Base-by-base conservation (phyloP, 768 basidiomycete genomes). In the Macrolepiota dolichaula region DNA sequence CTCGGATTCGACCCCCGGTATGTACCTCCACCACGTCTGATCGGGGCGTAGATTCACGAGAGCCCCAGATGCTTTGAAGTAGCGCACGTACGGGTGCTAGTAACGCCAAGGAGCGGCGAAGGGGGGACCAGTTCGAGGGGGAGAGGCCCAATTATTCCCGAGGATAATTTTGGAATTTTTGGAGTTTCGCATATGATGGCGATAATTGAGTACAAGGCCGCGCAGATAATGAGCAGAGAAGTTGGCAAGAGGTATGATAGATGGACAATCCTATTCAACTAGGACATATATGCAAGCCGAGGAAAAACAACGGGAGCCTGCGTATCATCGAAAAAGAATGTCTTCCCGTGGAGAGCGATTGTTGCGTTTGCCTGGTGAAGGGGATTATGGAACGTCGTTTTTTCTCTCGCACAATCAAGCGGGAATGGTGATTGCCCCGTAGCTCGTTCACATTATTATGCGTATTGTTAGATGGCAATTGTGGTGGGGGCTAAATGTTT, bases 111-210 rank as follows among this genome's bases (percentile, higher is more conserved):
- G 38, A 49, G 37, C 24, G 47, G 47, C 10, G 46, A 37, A 19
- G 60, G 42, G 2, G 35, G 55, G 17, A 44, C 57, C 22, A 72
- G 74, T 3, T 70, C 76, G 1, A 74, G 75, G 44, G 73, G 73
- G 52, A 84, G 78, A 63, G 81, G 74, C 49, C 77, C 80, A 36
- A 70, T 83, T 46, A 72, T 89, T 51, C 84, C 84, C n/a, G 82
- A 80, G 63, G 87, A 96, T 68, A 93, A 96, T 71, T 96, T 96
- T 73, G 95, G 95, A 1, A 77, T 96, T n/a, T n/a, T n/a, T n/a
- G n/a, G n/a, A n/a, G n/a, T n/a, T 25, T 75, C 84, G 7, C 81
- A 87, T 55, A 94, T 97, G 92, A 82, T 97, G 82, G 88, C 92
- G 25, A 80, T 96, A 46, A 94, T 97, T 58, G 89, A 94, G 71